Evolutionary conservation across 305 asterid species (phyloP).

Genomic region (Ajuga reptans): DNA sequence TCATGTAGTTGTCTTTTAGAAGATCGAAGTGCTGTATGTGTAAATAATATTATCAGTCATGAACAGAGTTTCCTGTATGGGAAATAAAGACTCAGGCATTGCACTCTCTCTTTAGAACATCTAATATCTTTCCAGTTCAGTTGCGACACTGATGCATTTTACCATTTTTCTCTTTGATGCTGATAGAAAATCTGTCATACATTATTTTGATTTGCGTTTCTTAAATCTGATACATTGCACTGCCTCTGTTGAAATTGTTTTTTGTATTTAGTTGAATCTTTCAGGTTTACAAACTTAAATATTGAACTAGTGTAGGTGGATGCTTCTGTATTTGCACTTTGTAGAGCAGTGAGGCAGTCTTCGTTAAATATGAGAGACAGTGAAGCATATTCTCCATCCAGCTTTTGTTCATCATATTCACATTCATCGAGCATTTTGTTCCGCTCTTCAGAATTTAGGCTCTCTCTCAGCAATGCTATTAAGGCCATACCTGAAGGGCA

Average conservation of each 20-base stretch:
- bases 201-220: constrained; percentile 19
- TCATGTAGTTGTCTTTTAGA: neutral
- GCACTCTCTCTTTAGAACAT: constrained; percentile 10
- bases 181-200: neutral
- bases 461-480: constrained; percentile 61
- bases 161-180: constrained; percentile 2
- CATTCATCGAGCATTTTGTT: constrained; percentile 51
- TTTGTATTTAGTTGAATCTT: constrained; percentile 14
- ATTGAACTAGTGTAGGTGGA: constrained; percentile 54
- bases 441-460: constrained; percentile 58
- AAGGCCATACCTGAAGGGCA: constrained; percentile 90
- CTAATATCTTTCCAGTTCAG: neutral
- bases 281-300: constrained; percentile 21
- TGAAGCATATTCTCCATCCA: constrained; percentile 27
- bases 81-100: neutral
- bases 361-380: constrained; percentile 29
- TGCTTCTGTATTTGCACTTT: constrained; percentile 57
- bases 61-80: neutral
- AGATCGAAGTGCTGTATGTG: neutral
- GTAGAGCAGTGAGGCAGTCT: constrained; percentile 61
- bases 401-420: constrained; percentile 31
- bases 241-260: constrained; percentile 6
- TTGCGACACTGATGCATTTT: constrained; percentile 8
- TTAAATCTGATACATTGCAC: constrained; percentile 14
- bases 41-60: neutral